phyloP scores from a whole-genome alignment of 371 early-diverging fungal species.

The Mortierella sp. region DNA sequence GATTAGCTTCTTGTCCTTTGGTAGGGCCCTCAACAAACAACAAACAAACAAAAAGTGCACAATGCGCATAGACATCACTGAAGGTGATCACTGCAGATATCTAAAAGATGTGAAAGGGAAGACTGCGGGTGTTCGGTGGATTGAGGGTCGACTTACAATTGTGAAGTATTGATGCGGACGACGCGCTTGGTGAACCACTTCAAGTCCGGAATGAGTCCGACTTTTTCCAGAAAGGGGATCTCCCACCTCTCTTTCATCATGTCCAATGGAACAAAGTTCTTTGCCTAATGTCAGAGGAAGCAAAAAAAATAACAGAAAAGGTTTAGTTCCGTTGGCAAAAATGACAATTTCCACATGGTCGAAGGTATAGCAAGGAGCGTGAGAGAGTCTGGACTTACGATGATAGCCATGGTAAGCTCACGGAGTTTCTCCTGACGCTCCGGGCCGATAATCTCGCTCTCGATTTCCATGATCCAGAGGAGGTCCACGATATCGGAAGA shows the following conservation, averaged over 20 bases:
- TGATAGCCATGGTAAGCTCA: slow-evolving; percentile 25
- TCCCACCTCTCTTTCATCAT: slow-evolving; percentile 56
- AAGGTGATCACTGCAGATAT: too few species aligned
- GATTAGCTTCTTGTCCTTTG: not conserved
- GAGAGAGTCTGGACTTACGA: too few species aligned
- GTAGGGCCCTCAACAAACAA: too few species aligned
- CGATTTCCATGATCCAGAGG: slow-evolving; percentile 47
- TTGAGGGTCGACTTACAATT: slow-evolving; percentile 61
- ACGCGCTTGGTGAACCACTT: slow-evolving; percentile 66
- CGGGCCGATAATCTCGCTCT: slow-evolving; percentile 12
- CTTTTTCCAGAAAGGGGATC: slow-evolving; percentile 62
- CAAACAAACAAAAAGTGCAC: too few species aligned
- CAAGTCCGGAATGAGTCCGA: slow-evolving; percentile 64
- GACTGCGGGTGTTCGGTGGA: not conserved
- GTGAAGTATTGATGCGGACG: slow-evolving; percentile 76
- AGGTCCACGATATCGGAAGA: slow-evolving; percentile 31
- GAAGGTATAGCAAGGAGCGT: too few species aligned
- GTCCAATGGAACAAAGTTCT: slow-evolving; percentile 30
- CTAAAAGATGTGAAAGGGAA: not conserved
- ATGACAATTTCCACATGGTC: too few species aligned
- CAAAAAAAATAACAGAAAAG: not conserved
- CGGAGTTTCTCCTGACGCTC: slow-evolving; percentile 11
- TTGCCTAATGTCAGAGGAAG: slow-evolving; percentile 7
- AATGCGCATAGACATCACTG: too few species aligned
- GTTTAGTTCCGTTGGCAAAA: too few species aligned